These are phyloP conservation scores for Backusella macrospora DNA, from an alignment of 192 early-diverging fungal species.

Conservation along the genomic window DNA sequence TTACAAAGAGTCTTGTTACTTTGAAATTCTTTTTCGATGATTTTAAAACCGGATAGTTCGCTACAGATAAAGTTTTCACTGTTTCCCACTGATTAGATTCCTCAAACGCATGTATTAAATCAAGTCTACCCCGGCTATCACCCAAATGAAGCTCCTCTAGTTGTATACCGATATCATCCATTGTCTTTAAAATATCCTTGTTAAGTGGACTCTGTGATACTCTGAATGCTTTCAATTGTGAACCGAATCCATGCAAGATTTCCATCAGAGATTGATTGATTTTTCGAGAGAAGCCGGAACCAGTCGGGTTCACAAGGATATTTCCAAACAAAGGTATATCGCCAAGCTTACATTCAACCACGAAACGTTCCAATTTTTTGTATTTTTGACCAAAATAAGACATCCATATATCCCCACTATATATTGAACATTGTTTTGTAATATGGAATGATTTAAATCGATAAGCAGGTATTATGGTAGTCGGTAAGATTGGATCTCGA, in stretches of 20 bases:
- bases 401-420: not conserved
- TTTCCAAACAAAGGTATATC: not conserved
- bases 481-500: not conserved
- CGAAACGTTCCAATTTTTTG: not conserved
- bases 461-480: not conserved
- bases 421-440: not conserved
- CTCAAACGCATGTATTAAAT: constrained; percentile 2
- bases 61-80: not conserved
- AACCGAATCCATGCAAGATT: not conserved
- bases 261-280: not conserved
- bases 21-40: not conserved
- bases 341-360: not conserved
- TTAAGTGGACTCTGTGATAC: not conserved
- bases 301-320: not conserved
- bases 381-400: not conserved
- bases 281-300: not conserved
- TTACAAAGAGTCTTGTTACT: not conserved
- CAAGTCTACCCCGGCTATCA: not conserved
- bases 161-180: not conserved
- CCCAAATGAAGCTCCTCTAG: constrained; percentile 2
- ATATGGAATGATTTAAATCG: not conserved
- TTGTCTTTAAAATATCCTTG: not conserved
- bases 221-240: not conserved
- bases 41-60: not conserved
- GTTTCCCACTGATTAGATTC: not conserved